Percentiles rank a stretch among this genome's conserved stretches.
Evolutionary conservation across 2,329 filamentous ascomycete species (phyloP).

Genomic region (Elsinoe batatas): DNA sequence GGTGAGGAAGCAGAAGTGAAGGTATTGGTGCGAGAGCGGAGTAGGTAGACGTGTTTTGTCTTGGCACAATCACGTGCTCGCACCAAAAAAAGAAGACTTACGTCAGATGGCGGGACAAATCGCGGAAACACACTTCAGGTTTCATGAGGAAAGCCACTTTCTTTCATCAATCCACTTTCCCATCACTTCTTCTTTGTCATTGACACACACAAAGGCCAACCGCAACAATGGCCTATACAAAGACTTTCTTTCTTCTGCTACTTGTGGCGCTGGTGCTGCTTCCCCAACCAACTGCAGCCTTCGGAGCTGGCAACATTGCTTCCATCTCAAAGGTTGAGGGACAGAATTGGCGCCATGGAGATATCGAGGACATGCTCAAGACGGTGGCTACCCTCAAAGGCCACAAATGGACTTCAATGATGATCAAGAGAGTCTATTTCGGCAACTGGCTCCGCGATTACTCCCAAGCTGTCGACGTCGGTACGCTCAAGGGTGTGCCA

Average conservation of each 20-base stretch:
- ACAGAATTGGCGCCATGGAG: conserved; percentile 58
- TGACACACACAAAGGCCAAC: neutral
- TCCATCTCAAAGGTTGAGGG: conserved; percentile 71
- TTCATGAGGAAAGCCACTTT: neutral
- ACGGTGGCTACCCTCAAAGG: conserved; percentile 55
- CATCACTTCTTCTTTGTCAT: neutral
- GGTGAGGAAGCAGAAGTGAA: neutral
- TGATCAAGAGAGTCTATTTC: conserved; percentile 66
- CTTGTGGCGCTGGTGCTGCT: conserved; percentile 47
- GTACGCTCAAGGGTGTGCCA: conserved; percentile 81
- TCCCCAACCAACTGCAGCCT: conserved; percentile 60
- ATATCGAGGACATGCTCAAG: conserved; percentile 85
- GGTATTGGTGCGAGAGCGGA: neutral
- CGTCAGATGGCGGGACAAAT: conserved; percentile 10
- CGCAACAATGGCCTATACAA: conserved; percentile 18
- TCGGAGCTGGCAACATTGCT: conserved; percentile 83
- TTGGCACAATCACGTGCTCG: conserved; percentile 3
- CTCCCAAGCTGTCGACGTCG: conserved; percentile 87
- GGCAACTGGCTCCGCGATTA: conserved; percentile 94
- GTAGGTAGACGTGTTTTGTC: neutral
- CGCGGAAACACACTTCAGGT: conserved; percentile 2
- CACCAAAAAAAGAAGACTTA: conserved; percentile 1
- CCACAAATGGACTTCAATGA: conserved; percentile 47
- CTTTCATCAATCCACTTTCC: neutral
- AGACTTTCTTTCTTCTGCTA: conserved; percentile 13